Conservation (phyloP, 176 grass and related monocot genomes). For the Oryza glumipatula region DNA sequence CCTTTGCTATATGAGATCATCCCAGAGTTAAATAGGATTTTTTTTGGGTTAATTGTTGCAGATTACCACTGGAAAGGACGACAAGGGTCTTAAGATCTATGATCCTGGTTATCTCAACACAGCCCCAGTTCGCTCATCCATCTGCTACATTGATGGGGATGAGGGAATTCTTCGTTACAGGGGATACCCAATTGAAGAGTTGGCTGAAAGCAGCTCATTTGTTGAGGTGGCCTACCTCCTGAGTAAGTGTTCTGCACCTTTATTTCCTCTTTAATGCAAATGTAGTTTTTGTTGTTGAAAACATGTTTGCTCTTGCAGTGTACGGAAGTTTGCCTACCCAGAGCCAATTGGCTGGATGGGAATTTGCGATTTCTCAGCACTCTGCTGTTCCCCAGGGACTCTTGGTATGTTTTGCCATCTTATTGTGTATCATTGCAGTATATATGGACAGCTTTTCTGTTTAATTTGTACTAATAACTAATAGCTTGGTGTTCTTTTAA, state of each 20-base stretch:
- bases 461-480: neutral
- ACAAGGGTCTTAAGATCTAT: slow-evolving; percentile 93
- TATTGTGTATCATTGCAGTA: neutral
- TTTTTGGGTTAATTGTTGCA: slow-evolving; percentile 28
- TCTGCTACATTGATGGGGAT: slow-evolving; percentile 95
- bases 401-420: slow-evolving; percentile 54
- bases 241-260: slow-evolving; percentile 54
- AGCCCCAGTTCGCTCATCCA: slow-evolving; percentile 77
- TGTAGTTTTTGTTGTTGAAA: neutral
- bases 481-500: neutral
- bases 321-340: slow-evolving; percentile 90
- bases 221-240: slow-evolving; percentile 92
- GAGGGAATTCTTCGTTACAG: slow-evolving; percentile 98
- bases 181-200: slow-evolving; percentile 95
- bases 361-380: slow-evolving; percentile 92
- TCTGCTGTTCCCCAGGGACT: slow-evolving; percentile 93
- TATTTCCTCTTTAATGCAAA: neutral
- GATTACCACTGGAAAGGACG: slow-evolving; percentile 80
- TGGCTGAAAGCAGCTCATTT: slow-evolving; percentile 88
- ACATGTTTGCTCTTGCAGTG: slow-evolving; percentile 46
- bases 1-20: neutral
- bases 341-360: slow-evolving; percentile 75
- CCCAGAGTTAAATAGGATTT: neutral
- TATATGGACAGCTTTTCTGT: neutral
- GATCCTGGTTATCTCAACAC: slow-evolving; percentile 98